Conservation (phyloP, 2,329 filamentous ascomycete genomes). For the Aureobasidium sp. region DNA sequence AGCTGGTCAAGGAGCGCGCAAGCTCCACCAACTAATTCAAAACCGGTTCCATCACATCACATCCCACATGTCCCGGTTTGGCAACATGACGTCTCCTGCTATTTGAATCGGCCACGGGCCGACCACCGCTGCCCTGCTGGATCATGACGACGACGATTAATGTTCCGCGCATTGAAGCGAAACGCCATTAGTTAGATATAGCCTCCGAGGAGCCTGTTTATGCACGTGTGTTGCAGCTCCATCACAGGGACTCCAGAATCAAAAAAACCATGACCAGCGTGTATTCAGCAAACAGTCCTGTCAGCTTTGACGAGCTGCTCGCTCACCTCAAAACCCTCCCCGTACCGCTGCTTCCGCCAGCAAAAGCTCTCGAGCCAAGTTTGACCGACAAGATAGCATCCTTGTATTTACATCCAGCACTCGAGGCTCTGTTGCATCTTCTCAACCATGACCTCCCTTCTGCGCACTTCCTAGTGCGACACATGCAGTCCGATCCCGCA, state of each 20-base stretch:
- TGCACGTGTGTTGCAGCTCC: not conserved
- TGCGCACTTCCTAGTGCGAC: slow-evolving; percentile 47
- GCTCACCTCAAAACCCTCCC: slow-evolving; percentile 26
- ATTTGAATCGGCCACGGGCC: not conserved
- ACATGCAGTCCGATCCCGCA: slow-evolving; percentile 45
- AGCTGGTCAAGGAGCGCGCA: not conserved
- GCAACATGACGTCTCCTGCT: slow-evolving; percentile 5
- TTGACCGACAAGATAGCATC: slow-evolving; percentile 26
- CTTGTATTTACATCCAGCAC: slow-evolving; percentile 27
- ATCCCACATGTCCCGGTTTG: not conserved
- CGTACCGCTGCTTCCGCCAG: slow-evolving; percentile 24
- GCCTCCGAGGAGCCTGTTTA: not conserved
- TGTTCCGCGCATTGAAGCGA: not conserved
- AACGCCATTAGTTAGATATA: not conserved
- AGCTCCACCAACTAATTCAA: not conserved
- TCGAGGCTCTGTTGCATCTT: slow-evolving; percentile 47
- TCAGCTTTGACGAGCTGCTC: slow-evolving; percentile 27
- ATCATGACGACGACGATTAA: slow-evolving; percentile 9
- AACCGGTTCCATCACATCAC: slow-evolving; percentile 5
- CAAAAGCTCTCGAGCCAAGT: slow-evolving; percentile 21
- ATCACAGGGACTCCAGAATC: not conserved
- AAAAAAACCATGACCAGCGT: slow-evolving; percentile 13
- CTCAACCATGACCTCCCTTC: slow-evolving; percentile 45
- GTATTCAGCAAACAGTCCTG: not conserved
- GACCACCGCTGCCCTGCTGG: not conserved